Percentiles rank a stretch among this genome's conserved stretches.
phyloP scores from a whole-genome alignment of 108 stramenopile genomes.

The Asterionellopsis glacialis region DNA sequence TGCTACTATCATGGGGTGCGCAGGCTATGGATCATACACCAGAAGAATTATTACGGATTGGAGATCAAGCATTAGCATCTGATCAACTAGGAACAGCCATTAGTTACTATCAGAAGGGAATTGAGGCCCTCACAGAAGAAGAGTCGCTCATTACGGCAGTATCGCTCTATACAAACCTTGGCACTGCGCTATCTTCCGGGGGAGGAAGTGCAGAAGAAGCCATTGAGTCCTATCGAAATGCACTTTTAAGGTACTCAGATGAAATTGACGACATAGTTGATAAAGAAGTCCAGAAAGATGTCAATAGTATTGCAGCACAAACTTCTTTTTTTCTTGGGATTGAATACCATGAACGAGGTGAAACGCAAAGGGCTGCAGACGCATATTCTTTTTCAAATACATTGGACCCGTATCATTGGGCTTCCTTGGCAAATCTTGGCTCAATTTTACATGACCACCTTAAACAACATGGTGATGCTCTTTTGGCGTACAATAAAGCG shows the following conservation, averaged over 20 bases:
- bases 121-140: constrained; percentile 6
- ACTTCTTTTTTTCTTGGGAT: constrained; percentile 61
- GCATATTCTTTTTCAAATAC: constrained; percentile 46
- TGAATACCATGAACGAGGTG: constrained; percentile 51
- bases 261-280: constrained; percentile 27
- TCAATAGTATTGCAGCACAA: constrained; percentile 35
- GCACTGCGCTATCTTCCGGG: constrained; percentile 35
- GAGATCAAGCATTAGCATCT: constrained; percentile 2
- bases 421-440: constrained; percentile 55
- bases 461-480: constrained; percentile 40
- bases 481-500: constrained; percentile 65
- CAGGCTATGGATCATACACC: not conserved
- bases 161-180: constrained; percentile 48
- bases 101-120: constrained; percentile 25
- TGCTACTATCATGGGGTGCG: too few relatives aligned
- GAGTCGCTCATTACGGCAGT: constrained; percentile 35
- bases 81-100: constrained; percentile 19
- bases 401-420: constrained; percentile 63
- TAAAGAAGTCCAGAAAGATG: constrained; percentile 9
- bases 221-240: constrained; percentile 20
- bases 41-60: constrained; percentile 23
- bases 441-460: constrained; percentile 54
- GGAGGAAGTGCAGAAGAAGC: constrained; percentile 17
- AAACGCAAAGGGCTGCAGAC: constrained; percentile 17
- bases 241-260: constrained; percentile 19